Percentiles rank a stretch among this genome's conserved stretches.
Conservation (phyloP, 768 basidiomycete species). For the Coprinopsis strossmayeri region DNA sequence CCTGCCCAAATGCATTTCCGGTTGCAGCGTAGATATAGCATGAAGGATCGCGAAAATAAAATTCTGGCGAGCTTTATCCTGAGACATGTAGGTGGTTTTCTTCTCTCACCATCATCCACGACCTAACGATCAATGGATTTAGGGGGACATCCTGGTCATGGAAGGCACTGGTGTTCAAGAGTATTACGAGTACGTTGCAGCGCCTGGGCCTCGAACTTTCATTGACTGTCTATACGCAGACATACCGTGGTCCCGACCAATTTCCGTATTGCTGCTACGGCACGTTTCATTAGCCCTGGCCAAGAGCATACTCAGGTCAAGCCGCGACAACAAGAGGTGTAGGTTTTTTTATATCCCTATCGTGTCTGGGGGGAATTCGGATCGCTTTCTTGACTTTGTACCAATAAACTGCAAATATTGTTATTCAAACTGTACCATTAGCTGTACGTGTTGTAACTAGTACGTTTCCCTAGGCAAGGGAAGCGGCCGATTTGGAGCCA, state of each 20-base stretch:
- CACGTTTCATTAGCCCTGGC: conserved; percentile 42
- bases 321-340: not conserved
- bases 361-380: no score
- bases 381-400: not conserved
- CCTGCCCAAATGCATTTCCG: conserved; percentile 80
- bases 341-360: no score
- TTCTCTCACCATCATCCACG: not conserved
- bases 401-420: not conserved
- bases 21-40: conserved; percentile 30
- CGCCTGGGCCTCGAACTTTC: not conserved
- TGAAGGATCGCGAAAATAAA: conserved; percentile 23
- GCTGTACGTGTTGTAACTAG: not conserved
- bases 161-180: conserved; percentile 62
- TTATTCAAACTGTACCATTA: not conserved
- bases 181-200: conserved; percentile 55
- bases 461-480: not conserved
- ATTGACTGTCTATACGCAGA: conserved; percentile 27
- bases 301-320: not conserved
- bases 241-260: conserved; percentile 71
- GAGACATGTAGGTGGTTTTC: conserved; percentile 46
- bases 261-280: conserved; percentile 78
- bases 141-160: conserved; percentile 81
- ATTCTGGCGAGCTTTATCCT: conserved; percentile 51
- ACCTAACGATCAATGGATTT: not conserved
- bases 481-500: not conserved